Conservation (phyloP, 2,329 filamentous ascomycete species). For the Bipolaris oryzae region DNA sequence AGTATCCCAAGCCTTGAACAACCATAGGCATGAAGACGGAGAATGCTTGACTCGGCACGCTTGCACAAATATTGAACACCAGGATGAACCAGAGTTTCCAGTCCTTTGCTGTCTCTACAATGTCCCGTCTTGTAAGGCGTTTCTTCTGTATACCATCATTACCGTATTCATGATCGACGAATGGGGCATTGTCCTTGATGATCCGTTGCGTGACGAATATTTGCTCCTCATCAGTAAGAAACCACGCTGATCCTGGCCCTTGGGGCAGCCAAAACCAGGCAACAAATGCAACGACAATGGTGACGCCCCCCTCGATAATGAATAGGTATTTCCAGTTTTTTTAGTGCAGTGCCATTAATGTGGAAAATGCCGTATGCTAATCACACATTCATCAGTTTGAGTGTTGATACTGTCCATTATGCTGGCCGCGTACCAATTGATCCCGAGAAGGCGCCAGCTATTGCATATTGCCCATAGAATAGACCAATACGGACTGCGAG, state of each 20-base stretch:
- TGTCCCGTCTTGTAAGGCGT: conserved; percentile 23
- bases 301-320: conserved; percentile 50
- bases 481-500: conserved; percentile 53
- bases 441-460: conserved; percentile 52
- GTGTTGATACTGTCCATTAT: background rate
- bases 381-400: conserved; percentile 3
- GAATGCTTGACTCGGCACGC: conserved; percentile 47
- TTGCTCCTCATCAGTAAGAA: conserved; percentile 46
- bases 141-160: conserved; percentile 10
- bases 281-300: conserved; percentile 38
- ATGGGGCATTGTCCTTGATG: conserved; percentile 18
- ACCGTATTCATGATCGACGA: background rate
- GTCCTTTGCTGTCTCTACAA: conserved; percentile 24
- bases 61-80: conserved; percentile 52
- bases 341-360: conserved; percentile 51
- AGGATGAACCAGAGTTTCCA: conserved; percentile 34
- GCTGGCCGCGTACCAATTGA: conserved; percentile 34
- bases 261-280: conserved; percentile 36
- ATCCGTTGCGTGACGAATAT: conserved; percentile 25
- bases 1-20: conserved; percentile 44
- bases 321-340: conserved; percentile 56
- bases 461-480: conserved; percentile 52
- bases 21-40: conserved; percentile 57
- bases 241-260: conserved; percentile 37
- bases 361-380: conserved; percentile 54